Conservation (phyloP, 257 asterid genomes). For the Lycium barbarum region DNA sequence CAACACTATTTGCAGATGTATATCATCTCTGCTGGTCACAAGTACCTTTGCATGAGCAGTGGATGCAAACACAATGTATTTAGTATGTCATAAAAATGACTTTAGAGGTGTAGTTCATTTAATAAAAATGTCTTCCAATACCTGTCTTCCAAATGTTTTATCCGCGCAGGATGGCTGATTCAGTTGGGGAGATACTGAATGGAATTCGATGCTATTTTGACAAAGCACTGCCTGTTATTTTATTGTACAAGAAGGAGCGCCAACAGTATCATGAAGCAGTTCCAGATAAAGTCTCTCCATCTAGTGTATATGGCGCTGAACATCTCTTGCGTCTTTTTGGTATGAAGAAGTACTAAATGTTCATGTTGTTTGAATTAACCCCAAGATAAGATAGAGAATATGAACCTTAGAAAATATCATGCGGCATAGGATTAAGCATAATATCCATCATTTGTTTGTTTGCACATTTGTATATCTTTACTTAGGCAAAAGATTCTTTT, state of each 20-base stretch:
- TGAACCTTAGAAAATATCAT: not conserved
- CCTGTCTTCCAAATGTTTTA: constrained; percentile 32
- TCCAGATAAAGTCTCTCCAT: constrained; percentile 66
- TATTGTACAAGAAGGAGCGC: constrained; percentile 88
- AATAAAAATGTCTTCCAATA: not conserved
- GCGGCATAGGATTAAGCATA: not conserved
- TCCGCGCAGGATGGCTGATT: constrained; percentile 67
- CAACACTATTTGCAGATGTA: not conserved
- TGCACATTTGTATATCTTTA: not conserved
- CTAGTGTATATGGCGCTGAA: constrained; percentile 94
- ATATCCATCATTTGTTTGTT: no score
- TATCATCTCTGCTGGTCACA: not conserved
- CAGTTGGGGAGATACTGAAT: constrained; percentile 78
- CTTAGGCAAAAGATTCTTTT: not conserved
- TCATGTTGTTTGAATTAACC: constrained; percentile 9
- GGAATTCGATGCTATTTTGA: constrained; percentile 88
- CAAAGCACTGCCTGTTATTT: constrained; percentile 77
- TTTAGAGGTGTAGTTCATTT: constrained; percentile 4
- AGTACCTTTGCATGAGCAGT: not conserved
- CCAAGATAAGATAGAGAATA: not conserved
- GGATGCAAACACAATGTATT: not conserved
- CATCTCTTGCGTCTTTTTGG: constrained; percentile 97
- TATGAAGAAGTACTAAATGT: constrained; percentile 42
- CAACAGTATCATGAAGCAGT: constrained; percentile 79
- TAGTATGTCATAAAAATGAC: not conserved